A percentile compares a stretch with the other conserved stretches of the same genome.
phyloP scores from a whole-genome alignment of 1,284 basidiomycete genomes.

The Austroboletus novae-zelandiae region DNA sequence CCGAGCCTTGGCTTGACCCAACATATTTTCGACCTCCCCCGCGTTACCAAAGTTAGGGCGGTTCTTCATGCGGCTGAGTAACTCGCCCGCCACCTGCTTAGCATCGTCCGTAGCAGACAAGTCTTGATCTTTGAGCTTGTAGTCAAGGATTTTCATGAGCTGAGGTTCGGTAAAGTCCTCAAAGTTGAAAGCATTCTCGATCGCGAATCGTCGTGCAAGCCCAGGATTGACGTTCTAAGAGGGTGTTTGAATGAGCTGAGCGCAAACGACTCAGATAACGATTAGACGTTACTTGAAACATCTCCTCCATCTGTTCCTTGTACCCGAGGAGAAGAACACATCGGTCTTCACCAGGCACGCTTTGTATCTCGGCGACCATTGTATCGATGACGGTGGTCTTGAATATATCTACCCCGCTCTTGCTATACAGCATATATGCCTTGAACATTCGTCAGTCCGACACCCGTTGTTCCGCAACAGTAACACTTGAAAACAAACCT shows the following conservation, averaged over 20 bases:
- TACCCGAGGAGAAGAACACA: constrained; percentile 67
- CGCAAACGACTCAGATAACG: not conserved
- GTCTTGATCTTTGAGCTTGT: constrained; percentile 56
- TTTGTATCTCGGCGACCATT: constrained; percentile 70
- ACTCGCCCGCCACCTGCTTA: constrained; percentile 53
- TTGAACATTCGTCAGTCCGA: constrained; percentile 21
- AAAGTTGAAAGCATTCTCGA: constrained; percentile 32
- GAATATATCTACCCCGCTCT: constrained; percentile 43
- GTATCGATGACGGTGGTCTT: constrained; percentile 71
- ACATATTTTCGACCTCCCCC: constrained; percentile 65
- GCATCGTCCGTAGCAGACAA: constrained; percentile 54
- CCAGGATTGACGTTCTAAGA: constrained; percentile 67
- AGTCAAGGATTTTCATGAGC: constrained; percentile 48
- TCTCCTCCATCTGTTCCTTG: constrained; percentile 59
- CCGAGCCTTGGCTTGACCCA: constrained; percentile 50
- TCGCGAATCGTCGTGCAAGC: constrained; percentile 57
- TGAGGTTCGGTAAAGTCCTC: constrained; percentile 58
- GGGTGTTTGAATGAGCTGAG: not conserved
- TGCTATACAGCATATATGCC: constrained; percentile 66
- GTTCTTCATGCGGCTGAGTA: constrained; percentile 49
- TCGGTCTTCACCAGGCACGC: constrained; percentile 62
- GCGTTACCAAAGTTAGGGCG: constrained; percentile 66
- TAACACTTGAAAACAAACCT: constrained; percentile 38
- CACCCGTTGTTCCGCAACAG: not conserved
- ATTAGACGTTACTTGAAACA: constrained; percentile 41